Evolutionary conservation across 371 early-diverging fungal species (phyloP), one percentile per base, ranked within the genome.

Genomic region (Zopfochytrium polystomum): DNA sequence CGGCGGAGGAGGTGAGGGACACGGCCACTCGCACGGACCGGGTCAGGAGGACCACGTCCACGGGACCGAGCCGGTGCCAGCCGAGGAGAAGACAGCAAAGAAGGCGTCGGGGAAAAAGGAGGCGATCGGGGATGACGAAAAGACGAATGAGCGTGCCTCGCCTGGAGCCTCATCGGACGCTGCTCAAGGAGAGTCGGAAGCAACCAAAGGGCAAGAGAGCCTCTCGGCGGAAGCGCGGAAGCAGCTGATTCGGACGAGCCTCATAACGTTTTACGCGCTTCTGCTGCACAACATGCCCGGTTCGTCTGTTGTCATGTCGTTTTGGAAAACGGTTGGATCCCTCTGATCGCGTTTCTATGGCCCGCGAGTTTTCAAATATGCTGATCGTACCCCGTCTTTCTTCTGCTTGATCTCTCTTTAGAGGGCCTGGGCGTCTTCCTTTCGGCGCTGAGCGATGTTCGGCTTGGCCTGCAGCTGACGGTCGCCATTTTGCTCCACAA

Each of bases 401-500:
- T 26, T 9, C 7, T 18, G 18, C 31, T 45, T 62, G 18, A 20
- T 23, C 13, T 7, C 11, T 45, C 13, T 25, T 15, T 26, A 33
- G 82, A 82, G 56, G 82, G 82, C 3, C 67, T 82, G 2, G 72
- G 74, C 15, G 79, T 80, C 13, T 82, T 79, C 59, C 70, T 82
- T 20, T 66, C 79, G 25, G 65, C 78, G 7, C 61, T 82, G 42
- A 59, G 65, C 25, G 70, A 79, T 59, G 44, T 68, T 18, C 62
- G 72, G 6, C 71, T 79, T 20, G 82, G 82, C 5, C 42, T 74
- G 1, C 75, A 76, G 55, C 67, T 82, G 2, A 69, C 80, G 9
- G 63, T 76, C 11, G 82, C 81, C 32, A 82, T 82, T 48, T 60
- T 71, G 33, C 65, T 82, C 26, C 79, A 81, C 70, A 79, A 79